Evolutionary conservation across 768 basidiomycete genomes (phyloP).

Genomic region (Trametes punicea): DNA sequence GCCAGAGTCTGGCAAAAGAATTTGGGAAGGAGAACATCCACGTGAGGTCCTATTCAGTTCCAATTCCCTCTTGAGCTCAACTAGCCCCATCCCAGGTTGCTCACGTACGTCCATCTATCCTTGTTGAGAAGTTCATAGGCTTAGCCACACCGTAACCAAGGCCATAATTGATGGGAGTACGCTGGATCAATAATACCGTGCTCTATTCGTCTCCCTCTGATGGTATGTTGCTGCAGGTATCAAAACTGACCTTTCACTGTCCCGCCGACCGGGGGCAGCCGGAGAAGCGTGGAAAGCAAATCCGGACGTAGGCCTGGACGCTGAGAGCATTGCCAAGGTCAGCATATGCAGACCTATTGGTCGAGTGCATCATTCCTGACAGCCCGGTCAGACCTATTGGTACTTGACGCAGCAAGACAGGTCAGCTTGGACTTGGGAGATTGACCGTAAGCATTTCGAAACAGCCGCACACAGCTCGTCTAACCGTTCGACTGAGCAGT

Average conservation of each 20-base stretch:
- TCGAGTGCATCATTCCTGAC: background rate
- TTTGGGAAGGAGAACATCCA: slow-evolving; percentile 43
- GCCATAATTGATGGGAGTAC: slow-evolving; percentile 65
- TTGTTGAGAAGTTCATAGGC: background rate
- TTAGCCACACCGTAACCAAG: slow-evolving; percentile 31
- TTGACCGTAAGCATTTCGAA: slow-evolving; percentile 55
- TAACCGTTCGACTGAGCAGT: slow-evolving; percentile 27
- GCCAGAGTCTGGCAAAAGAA: slow-evolving; percentile 40
- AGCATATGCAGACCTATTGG: slow-evolving; percentile 11
- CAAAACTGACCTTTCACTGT: slow-evolving; percentile 35
- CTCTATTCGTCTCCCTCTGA: background rate
- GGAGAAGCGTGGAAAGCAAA: slow-evolving; percentile 41
- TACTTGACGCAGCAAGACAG: slow-evolving; percentile 64
- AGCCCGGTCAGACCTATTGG: slow-evolving; percentile 51
- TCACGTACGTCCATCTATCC: slow-evolving; percentile 45
- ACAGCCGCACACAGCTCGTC: background rate
- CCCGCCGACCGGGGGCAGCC: slow-evolving; percentile 7
- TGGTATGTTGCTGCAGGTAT: slow-evolving; percentile 27
- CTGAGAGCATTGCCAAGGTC: slow-evolving; percentile 71
- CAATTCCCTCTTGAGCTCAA: background rate
- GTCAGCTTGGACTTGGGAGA: slow-evolving; percentile 74
- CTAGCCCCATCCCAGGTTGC: slow-evolving; percentile 42
- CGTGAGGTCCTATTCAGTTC: slow-evolving; percentile 21
- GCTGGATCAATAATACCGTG: slow-evolving; percentile 1
- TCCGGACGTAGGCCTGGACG: slow-evolving; percentile 45